Conservation (phyloP, 345 rosid genomes). For the Cardamine chenopodiifolia region DNA sequence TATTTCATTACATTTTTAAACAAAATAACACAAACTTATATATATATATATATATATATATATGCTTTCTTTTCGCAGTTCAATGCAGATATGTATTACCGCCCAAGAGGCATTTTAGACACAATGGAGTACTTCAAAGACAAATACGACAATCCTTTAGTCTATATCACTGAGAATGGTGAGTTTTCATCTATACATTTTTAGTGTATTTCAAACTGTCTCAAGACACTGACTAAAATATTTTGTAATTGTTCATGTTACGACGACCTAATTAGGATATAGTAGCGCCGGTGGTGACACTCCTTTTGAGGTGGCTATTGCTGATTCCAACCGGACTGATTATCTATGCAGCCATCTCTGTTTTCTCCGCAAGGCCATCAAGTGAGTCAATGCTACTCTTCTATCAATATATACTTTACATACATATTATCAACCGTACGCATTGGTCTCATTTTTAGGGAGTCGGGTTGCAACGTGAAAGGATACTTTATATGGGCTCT, state of each 20-base stretch:
- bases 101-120: constrained; percentile 26
- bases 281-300: constrained; percentile 1
- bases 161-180: constrained; percentile 37
- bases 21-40: neutral
- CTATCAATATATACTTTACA: neutral
- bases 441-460: constrained; percentile 5
- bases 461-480: neutral
- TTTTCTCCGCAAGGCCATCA: constrained; percentile 28
- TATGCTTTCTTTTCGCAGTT: constrained; percentile 25
- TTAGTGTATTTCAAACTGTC: constrained; percentile 2
- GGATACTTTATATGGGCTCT: constrained; percentile 35
- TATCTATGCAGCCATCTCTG: constrained; percentile 38
- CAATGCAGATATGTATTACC: neutral
- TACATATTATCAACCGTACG: neutral
- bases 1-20: no score
- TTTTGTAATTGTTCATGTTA: neutral
- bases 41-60: neutral
- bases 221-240: neutral
- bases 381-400: constrained; percentile 17
- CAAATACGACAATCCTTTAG: neutral
- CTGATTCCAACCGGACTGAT: constrained; percentile 20
- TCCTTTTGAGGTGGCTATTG: neutral
- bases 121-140: constrained; percentile 11
- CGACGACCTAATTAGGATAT: constrained; percentile 23
- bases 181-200: neutral